These are phyloP conservation scores for Ophiostoma ulmi DNA, from an alignment of 2,329 filamentous ascomycete genomes.

Conservation along the genomic window DNA sequence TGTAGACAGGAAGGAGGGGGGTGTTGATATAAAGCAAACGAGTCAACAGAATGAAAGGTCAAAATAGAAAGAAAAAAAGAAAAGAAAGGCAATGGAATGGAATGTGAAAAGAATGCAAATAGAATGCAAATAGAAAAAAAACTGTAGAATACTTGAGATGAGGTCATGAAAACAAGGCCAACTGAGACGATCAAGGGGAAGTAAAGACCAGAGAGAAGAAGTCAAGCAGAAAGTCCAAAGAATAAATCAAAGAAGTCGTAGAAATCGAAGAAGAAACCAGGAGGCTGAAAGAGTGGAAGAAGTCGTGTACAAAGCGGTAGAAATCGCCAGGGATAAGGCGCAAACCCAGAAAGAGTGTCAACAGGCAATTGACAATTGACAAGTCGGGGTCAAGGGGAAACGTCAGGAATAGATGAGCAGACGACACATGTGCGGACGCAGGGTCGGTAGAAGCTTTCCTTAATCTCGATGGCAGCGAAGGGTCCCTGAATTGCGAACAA, in stretches of 20 bases:
- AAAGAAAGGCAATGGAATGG: background rate
- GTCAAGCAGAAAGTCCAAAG: background rate
- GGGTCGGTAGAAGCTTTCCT: constrained; percentile 7
- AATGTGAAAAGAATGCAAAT: constrained; percentile 6
- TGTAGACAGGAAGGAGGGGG: constrained; percentile 19
- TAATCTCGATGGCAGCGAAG: background rate
- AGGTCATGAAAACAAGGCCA: constrained; percentile 13
- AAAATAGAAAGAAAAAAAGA: background rate
- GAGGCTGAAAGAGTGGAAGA: constrained; percentile 8
- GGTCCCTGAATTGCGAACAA: background rate
- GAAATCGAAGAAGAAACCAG: background rate
- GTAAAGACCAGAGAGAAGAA: background rate
- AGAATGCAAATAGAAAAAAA: constrained; percentile 6
- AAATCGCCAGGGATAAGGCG: background rate
- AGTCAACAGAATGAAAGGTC: background rate
- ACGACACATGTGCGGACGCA: background rate
- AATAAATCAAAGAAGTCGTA: background rate
- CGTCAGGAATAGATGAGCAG: background rate
- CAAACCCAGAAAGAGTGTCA: background rate
- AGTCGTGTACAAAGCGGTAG: background rate
- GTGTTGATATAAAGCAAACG: constrained; percentile 15
- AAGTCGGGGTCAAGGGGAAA: background rate
- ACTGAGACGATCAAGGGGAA: background rate
- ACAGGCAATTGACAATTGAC: background rate
- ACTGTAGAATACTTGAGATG: constrained; percentile 14